phyloP scores from a whole-genome alignment of 78 protist species.

The Dictyostelium citrinum region DNA sequence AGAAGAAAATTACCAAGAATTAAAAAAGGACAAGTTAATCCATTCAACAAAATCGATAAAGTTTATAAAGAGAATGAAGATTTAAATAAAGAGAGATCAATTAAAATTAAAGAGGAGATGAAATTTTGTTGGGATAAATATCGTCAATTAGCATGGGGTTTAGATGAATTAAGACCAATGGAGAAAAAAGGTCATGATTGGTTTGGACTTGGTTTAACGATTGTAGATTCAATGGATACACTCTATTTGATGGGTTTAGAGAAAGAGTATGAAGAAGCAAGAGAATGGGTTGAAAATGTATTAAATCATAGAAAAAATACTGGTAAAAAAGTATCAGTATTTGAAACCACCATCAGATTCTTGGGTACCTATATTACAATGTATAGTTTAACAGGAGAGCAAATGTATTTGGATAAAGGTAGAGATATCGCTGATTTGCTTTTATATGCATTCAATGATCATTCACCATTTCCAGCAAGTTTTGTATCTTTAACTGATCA shows the following conservation, averaged over 20 bases:
- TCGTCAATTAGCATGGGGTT: not conserved
- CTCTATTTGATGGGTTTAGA: not conserved
- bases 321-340: constrained; percentile 54
- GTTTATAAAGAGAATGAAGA: not conserved
- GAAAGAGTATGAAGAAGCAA: not conserved
- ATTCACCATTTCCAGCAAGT: constrained; percentile 35
- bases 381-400: constrained; percentile 83
- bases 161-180: not conserved
- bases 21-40: not conserved
- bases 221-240: constrained; percentile 86
- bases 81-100: constrained; percentile 6
- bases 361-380: constrained; percentile 90
- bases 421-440: constrained; percentile 83
- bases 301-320: constrained; percentile 17
- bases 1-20: not conserved
- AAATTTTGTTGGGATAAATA: constrained; percentile 78
- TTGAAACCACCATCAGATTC: constrained; percentile 91
- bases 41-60: constrained; percentile 8
- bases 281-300: not conserved
- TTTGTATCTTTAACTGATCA: not conserved
- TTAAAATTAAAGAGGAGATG: constrained; percentile 24
- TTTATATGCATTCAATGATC: constrained; percentile 17
- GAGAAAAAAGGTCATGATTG: constrained; percentile 4
- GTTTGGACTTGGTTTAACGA: constrained; percentile 77
- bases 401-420: constrained; percentile 74